A percentile compares a stretch with the other conserved stretches of the same genome.
Evolutionary conservation across 73 alveolate species (phyloP).

Genomic region (Paramecium primaurelia): DNA sequence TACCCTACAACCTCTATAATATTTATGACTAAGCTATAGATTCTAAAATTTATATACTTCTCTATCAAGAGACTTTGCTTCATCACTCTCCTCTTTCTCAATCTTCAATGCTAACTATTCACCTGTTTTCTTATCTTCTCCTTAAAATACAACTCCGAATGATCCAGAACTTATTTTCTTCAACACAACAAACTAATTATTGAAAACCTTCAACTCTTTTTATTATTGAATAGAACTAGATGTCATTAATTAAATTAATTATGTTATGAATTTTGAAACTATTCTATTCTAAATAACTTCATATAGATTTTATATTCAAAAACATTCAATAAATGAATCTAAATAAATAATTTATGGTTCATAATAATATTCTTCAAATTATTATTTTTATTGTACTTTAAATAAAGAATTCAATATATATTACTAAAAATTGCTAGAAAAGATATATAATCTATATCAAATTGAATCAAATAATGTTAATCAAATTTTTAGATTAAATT

Average conservation of each 20-base stretch:
- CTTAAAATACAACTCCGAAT: slow-evolving; percentile 89
- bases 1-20: slow-evolving; percentile 53
- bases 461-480: background rate
- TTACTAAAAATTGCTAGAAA: no score
- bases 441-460: background rate
- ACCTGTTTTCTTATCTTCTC: slow-evolving; percentile 53
- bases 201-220: slow-evolving; percentile 44
- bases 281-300: background rate
- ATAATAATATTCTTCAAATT: no score
- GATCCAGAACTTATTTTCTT: slow-evolving; percentile 88
- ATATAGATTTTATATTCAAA: background rate
- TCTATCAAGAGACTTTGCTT: slow-evolving; percentile 33
- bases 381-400: no score
- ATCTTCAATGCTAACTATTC: slow-evolving; percentile 70
- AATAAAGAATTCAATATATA: no score
- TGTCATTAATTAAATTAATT: background rate
- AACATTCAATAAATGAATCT: background rate
- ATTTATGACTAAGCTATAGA: slow-evolving; percentile 38
- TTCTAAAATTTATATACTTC: background rate
- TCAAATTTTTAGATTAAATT: background rate
- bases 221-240: background rate
- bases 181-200: slow-evolving; percentile 49
- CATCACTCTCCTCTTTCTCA: slow-evolving; percentile 58
- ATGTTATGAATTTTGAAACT: background rate
- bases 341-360: no score